phyloP scores from a whole-genome alignment of 176 grass and related monocot genomes.

The barley (Hordeum vulgare) region DNA sequence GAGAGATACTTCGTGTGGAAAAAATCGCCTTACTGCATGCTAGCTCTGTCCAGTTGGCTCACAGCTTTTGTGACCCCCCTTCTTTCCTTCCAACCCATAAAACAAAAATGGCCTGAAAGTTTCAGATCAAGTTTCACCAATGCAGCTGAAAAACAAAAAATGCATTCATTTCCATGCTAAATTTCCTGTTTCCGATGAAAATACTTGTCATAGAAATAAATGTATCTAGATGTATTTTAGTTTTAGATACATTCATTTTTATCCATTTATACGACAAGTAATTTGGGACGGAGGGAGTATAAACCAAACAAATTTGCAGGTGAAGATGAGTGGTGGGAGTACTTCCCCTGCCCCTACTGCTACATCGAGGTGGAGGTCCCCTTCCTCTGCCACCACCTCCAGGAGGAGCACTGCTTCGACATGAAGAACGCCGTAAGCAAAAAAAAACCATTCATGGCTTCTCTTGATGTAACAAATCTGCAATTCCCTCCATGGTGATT shows the following conservation, averaged over 20 bases:
- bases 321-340: conserved; percentile 55
- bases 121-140: background rate
- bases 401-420: conserved; percentile 72
- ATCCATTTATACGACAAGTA: too few species aligned
- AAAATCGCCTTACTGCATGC: background rate
- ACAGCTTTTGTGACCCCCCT: background rate
- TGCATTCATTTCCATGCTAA: too few species aligned
- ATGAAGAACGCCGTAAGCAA: conserved; percentile 44
- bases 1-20: background rate
- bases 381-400: conserved; percentile 46
- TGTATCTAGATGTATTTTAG: too few species aligned
- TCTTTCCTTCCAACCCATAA: background rate
- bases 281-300: too few species aligned
- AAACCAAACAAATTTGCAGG: conserved; percentile 4
- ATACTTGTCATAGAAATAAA: too few species aligned
- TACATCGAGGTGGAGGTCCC: conserved; percentile 50
- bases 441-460: background rate
- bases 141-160: background rate
- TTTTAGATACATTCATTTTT: too few species aligned
- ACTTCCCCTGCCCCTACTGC: conserved; percentile 68
- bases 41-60: background rate
- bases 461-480: background rate
- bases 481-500: too few species aligned
- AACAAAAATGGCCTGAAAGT: background rate
- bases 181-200: too few species aligned